These are phyloP conservation scores for Hypoxylon lenormandii DNA, from an alignment of 495 filamentous ascomycete species.

Conservation along the genomic window DNA sequence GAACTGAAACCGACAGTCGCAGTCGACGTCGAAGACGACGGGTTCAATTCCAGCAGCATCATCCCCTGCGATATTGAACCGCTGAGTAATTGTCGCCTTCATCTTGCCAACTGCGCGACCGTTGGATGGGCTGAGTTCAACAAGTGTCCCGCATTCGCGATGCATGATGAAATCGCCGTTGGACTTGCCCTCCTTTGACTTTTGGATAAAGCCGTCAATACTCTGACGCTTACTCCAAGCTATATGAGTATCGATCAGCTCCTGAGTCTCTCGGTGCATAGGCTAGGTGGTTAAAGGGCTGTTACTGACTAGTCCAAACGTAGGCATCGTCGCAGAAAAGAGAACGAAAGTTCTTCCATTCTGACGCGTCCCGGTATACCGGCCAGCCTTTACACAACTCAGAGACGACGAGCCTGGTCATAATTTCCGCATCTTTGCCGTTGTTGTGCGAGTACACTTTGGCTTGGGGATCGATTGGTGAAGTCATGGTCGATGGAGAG, in stretches of 20 bases:
- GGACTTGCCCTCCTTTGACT: conserved; percentile 70
- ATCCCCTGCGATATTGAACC: conserved; percentile 61
- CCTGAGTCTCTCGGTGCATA: not conserved
- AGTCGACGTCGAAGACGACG: conserved; percentile 69
- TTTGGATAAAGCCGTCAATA: conserved; percentile 69
- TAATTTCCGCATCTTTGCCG: conserved; percentile 60
- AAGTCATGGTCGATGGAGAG: conserved; percentile 53
- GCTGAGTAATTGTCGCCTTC: conserved; percentile 77
- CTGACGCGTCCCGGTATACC: conserved; percentile 72
- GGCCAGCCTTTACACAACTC: conserved; percentile 77
- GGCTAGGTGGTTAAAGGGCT: not conserved
- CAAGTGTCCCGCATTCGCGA: conserved; percentile 69
- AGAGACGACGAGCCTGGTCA: conserved; percentile 67
- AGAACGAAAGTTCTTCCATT: conserved; percentile 73
- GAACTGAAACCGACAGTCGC: conserved; percentile 73
- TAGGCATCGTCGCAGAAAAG: conserved; percentile 70
- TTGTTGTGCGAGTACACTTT: conserved; percentile 67
- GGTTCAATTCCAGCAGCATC: conserved; percentile 48
- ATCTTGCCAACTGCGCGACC: conserved; percentile 74
- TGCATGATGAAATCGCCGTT: conserved; percentile 76
- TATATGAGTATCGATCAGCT: conserved; percentile 31
- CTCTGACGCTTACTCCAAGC: conserved; percentile 68
- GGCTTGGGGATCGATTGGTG: conserved; percentile 57
- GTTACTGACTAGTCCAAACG: conserved; percentile 68
- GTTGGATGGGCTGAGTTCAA: conserved; percentile 62